phyloP scores from a whole-genome alignment of 352 stramenopile species.

The Thraustochytrium striatum region DNA sequence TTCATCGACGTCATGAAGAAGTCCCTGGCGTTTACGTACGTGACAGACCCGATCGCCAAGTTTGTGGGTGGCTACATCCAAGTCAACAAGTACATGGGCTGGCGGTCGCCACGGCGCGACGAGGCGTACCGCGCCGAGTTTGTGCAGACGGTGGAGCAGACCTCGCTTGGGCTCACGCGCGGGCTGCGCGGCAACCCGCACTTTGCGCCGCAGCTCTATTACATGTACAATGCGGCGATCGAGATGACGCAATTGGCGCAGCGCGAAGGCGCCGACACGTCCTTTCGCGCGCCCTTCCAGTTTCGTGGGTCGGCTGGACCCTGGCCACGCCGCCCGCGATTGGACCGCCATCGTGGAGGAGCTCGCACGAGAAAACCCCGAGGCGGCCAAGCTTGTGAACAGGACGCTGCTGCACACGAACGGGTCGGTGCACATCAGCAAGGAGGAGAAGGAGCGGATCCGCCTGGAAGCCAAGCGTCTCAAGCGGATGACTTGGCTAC shows the following conservation, averaged over 20 bases:
- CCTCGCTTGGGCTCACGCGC: background rate
- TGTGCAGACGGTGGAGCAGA: too few species aligned
- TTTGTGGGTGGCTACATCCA: background rate
- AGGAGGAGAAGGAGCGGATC: background rate
- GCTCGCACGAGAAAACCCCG: background rate
- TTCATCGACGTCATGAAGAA: background rate
- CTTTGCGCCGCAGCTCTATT: background rate
- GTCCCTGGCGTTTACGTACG: background rate
- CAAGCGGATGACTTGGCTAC: background rate
- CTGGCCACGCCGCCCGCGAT: background rate
- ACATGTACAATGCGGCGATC: background rate
- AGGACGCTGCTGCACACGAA: background rate
- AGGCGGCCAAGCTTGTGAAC: background rate
- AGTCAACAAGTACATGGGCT: background rate
- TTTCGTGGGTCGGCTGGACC: background rate
- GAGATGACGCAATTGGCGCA: background rate
- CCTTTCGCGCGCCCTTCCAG: background rate
- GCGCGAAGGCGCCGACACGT: background rate
- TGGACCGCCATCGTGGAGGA: background rate
- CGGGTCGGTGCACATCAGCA: background rate
- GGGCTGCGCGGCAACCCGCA: background rate
- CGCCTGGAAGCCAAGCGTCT: background rate
- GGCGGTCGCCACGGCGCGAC: background rate
- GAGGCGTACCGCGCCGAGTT: too few species aligned
- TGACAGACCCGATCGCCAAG: background rate